These are phyloP conservation scores for Colletotrichum noveboracense DNA, from an alignment of 2,329 filamentous ascomycete species.

Conservation along the genomic window DNA sequence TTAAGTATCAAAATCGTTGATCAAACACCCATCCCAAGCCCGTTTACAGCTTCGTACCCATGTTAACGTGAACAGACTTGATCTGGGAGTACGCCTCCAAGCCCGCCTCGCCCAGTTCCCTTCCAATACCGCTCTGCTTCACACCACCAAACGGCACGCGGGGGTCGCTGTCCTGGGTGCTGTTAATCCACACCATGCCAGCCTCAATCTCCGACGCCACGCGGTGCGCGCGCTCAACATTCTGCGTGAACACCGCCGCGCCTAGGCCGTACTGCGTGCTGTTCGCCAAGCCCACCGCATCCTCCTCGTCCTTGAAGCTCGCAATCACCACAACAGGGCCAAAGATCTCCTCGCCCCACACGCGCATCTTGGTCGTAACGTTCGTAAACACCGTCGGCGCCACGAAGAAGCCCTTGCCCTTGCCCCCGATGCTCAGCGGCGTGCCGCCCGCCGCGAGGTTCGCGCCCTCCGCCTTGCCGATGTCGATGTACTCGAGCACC, in stretches of 20 bases:
- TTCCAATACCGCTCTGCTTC: slow-evolving; percentile 54
- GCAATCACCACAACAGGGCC: slow-evolving; percentile 49
- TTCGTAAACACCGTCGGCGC: slow-evolving; percentile 51
- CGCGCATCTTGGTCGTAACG: slow-evolving; percentile 44
- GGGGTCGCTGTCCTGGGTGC: slow-evolving; percentile 48
- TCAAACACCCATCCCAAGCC: not conserved
- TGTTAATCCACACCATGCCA: slow-evolving; percentile 62
- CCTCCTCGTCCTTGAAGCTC: slow-evolving; percentile 46
- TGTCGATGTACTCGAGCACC: slow-evolving; percentile 72
- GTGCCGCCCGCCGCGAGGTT: slow-evolving; percentile 67
- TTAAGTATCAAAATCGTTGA: not conserved
- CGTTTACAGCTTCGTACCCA: slow-evolving; percentile 24
- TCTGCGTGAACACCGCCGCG: slow-evolving; percentile 65
- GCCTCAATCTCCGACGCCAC: slow-evolving; percentile 63
- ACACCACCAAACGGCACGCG: slow-evolving; percentile 51
- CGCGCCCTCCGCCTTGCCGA: slow-evolving; percentile 73
- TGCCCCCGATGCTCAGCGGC: slow-evolving; percentile 37
- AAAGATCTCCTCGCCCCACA: slow-evolving; percentile 53
- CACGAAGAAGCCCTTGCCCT: slow-evolving; percentile 46
- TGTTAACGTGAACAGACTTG: slow-evolving; percentile 51
- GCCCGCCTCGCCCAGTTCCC: slow-evolving; percentile 51
- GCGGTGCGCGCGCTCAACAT: slow-evolving; percentile 55
- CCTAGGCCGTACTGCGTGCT: slow-evolving; percentile 67
- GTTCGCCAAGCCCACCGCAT: slow-evolving; percentile 49
- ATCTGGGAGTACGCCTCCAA: slow-evolving; percentile 48